Base-by-base conservation (phyloP, 768 basidiomycete genomes). In the Pholiota microspora region DNA sequence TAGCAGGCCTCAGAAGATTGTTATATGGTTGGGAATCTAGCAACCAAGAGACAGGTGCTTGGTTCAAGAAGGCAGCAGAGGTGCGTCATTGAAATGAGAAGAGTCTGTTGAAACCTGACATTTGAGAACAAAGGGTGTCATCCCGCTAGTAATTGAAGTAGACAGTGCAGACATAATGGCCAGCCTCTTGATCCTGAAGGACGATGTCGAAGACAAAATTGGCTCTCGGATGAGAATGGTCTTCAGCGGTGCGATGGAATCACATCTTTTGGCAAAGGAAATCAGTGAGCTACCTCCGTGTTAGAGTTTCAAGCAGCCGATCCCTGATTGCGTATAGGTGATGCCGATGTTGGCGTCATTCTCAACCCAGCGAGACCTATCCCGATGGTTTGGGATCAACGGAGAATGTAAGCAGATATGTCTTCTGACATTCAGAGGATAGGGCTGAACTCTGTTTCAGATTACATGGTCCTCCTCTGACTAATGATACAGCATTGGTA, bases 111-210 rank as follows among this genome's bases (percentile, higher is more conserved):
- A 44, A 16, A 42, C 13, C 4, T 35, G 45, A 35, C 54, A 48
- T 45, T 24, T 18, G 35, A n/a, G 31, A 21, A 8, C 24, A 42
- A 53, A 86, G 80, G 85, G 87, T 15, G 70, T 81, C 7, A 70
- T 88, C 32, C 84, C 87, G 1, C 68, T 93, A 36, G 83, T 92
- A 4, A 70, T 91, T 15, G 78, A 85, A 32, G 85, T 85, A 5
- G 72, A 84, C 58, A 86, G 75, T 62, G 85, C 85, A 12, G 89
- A 93, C 62, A 78, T 84, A 24, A 91, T 92, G 78, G 84, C 86
- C 2, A 78, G 80, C 1, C 69, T 93, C 29, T 67, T 92, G 44
- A 74, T 79, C 18, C 71, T 93, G 60, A 92, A 91, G 69, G 70
- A 73, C 12, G 84, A 92, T 57, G 77, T 88, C 23, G 86, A 88